These are phyloP conservation scores for Ophiorrhiza pumila DNA, from an alignment of 257 asterid genomes.

Conservation along the genomic window DNA sequence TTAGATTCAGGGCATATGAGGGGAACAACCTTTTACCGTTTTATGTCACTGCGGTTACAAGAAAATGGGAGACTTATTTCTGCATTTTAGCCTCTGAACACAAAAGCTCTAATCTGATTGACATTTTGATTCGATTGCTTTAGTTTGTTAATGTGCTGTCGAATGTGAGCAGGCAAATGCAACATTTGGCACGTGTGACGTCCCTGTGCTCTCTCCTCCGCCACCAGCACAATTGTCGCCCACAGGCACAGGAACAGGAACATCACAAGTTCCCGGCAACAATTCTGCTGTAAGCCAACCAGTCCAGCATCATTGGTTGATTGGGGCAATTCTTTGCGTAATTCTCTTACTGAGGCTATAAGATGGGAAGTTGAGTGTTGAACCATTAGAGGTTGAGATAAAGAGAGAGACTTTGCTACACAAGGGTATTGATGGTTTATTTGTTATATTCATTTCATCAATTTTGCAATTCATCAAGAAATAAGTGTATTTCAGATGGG, in stretches of 20 bases:
- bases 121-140: background rate
- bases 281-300: slow-evolving; percentile 32
- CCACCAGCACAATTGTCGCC: slow-evolving; percentile 65
- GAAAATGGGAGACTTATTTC: background rate
- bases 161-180: slow-evolving; percentile 34
- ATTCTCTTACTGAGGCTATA: slow-evolving; percentile 26
- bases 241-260: background rate
- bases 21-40: background rate
- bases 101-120: background rate
- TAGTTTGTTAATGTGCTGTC: background rate
- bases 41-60: background rate
- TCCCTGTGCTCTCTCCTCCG: slow-evolving; percentile 74
- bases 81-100: too few species aligned
- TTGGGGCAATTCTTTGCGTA: slow-evolving; percentile 28
- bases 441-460: background rate
- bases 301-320: slow-evolving; percentile 34
- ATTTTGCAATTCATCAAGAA: background rate
- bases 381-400: background rate
- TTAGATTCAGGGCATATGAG: background rate
- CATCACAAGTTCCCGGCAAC: slow-evolving; percentile 23
- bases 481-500: background rate
- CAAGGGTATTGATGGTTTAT: background rate
- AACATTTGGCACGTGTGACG: slow-evolving; percentile 60
- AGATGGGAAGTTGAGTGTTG: background rate
- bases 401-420: background rate